Percentiles rank a stretch among this genome's conserved stretches.
phyloP scores from a whole-genome alignment of 441 rosid species.

The Geranium incanum region DNA sequence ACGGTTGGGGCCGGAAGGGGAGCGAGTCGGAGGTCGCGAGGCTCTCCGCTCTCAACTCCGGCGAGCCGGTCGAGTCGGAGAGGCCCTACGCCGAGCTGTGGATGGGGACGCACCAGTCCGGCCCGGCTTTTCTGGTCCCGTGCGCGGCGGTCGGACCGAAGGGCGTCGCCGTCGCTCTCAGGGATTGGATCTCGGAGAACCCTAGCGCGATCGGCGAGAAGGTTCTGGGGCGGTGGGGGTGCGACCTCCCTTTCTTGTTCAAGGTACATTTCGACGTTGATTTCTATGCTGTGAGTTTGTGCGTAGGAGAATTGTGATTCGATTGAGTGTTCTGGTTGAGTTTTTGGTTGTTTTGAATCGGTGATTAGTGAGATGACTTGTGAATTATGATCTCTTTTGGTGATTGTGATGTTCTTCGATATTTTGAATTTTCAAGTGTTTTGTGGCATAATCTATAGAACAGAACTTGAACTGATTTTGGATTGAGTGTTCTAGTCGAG shows the following conservation, averaged over 20 bases:
- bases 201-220: constrained; percentile 56
- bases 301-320: neutral
- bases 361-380: neutral
- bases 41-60: constrained; percentile 53
- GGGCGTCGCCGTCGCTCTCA: constrained; percentile 30
- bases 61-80: constrained; percentile 26
- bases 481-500: neutral
- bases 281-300: neutral
- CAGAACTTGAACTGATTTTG: neutral
- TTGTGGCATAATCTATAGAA: neutral
- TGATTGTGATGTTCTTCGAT: neutral
- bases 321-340: neutral
- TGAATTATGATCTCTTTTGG: neutral
- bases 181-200: constrained; percentile 48
- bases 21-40: constrained; percentile 45
- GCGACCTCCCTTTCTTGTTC: constrained; percentile 73
- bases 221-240: constrained; percentile 62
- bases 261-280: constrained; percentile 35
- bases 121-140: constrained; percentile 54
- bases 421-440: neutral
- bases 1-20: constrained; percentile 71
- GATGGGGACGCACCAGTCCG: constrained; percentile 77
- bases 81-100: constrained; percentile 69
- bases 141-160: neutral
- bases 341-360: too few relatives aligned